These are phyloP conservation scores for Plasmodium fragile DNA, from an alignment of 169 alveolate species.

Conservation along the genomic window DNA sequence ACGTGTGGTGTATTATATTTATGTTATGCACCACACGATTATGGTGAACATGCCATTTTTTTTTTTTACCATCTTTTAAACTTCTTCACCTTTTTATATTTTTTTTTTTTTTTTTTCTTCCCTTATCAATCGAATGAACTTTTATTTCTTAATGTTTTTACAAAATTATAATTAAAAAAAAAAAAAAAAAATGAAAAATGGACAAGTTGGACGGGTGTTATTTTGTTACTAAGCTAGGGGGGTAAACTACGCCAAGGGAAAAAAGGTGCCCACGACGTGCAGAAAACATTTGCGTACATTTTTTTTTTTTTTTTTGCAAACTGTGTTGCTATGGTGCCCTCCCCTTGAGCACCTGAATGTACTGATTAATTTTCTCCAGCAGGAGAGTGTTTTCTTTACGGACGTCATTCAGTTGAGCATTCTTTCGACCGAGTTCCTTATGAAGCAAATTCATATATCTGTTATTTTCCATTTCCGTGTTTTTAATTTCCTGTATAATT, in stretches of 20 bases:
- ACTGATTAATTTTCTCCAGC: constrained; percentile 24
- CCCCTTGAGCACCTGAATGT: constrained; percentile 23
- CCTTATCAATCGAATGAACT: constrained; percentile 1
- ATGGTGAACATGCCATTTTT: background rate
- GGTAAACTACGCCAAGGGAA: background rate
- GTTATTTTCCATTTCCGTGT: constrained; percentile 33
- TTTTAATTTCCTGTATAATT: constrained; percentile 52
- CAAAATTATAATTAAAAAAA: constrained; percentile 1
- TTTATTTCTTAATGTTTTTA: background rate
- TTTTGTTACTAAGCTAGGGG: background rate
- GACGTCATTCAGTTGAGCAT: constrained; percentile 13
- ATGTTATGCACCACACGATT: background rate
- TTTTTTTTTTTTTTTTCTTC: background rate
- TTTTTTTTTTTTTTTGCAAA: background rate
- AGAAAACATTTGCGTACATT: background rate
- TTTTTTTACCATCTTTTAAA: background rate
- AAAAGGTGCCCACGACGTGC: background rate
- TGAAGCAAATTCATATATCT: constrained; percentile 6
- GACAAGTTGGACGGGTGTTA: background rate
- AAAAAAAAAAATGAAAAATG: background rate
- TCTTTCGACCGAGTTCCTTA: constrained; percentile 5
- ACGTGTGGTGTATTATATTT: background rate
- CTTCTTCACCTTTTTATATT: background rate
- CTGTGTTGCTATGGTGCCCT: background rate
- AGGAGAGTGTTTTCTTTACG: constrained; percentile 26